A percentile compares a stretch with the other conserved stretches of the same genome.
phyloP scores from a whole-genome alignment of 805 yeast species.

The Candida arabinofermentans region DNA sequence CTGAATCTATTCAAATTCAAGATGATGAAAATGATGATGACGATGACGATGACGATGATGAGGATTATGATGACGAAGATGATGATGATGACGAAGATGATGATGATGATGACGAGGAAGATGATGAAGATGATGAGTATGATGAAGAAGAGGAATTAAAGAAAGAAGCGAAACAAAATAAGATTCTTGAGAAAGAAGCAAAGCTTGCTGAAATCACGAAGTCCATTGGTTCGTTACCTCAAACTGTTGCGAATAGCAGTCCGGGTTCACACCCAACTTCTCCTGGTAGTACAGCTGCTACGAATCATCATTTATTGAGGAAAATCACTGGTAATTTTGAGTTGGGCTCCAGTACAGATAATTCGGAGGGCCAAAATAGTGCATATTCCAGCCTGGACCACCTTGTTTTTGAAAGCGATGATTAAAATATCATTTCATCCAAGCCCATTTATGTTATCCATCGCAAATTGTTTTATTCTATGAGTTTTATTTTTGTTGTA shows the following conservation, averaged over 20 bases:
- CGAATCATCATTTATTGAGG: slow-evolving; percentile 10
- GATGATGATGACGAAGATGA: slow-evolving; percentile 38
- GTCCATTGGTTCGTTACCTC: slow-evolving; percentile 12
- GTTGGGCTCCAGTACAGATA: neutral
- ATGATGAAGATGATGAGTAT: slow-evolving; percentile 37
- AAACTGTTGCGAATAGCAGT: slow-evolving; percentile 1
- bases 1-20: no score
- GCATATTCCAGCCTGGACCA: slow-evolving; percentile 13
- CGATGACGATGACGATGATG: slow-evolving; percentile 44
- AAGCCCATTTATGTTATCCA: neutral
- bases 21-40: slow-evolving; percentile 41
- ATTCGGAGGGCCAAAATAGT: neutral
- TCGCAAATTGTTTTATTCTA: no score
- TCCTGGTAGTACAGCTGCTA: slow-evolving; percentile 15
- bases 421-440: neutral
- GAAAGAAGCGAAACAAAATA: slow-evolving; percentile 15
- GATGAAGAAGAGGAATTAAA: slow-evolving; percentile 32
- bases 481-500: no score
- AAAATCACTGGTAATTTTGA: slow-evolving; percentile 4
- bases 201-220: slow-evolving; percentile 3
- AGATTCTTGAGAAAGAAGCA: slow-evolving; percentile 8
- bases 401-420: slow-evolving; percentile 7
- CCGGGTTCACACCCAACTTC: slow-evolving; percentile 7
- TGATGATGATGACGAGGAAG: slow-evolving; percentile 37
- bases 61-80: slow-evolving; percentile 42